phyloP scores from a whole-genome alignment of 805 yeast genomes.

The Yarrowia sp. region DNA sequence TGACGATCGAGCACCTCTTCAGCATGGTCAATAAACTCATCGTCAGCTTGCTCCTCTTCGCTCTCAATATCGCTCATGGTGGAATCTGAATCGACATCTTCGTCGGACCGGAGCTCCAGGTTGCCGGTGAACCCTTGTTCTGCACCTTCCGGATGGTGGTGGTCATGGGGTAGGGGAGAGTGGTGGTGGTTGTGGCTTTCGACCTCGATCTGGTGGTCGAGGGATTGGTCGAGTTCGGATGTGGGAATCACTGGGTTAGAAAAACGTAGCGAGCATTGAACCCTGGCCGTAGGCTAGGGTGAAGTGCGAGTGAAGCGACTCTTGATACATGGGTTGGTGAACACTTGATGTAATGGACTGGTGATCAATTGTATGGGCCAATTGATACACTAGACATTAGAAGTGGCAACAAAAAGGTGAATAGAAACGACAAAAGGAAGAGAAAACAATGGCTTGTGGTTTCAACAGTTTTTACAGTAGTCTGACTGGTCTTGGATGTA shows the following conservation, averaged over 20 bases:
- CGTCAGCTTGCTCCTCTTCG: conserved; percentile 9
- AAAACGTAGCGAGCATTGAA: too few relatives aligned
- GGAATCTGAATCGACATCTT: neutral
- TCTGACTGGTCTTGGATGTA: too few relatives aligned
- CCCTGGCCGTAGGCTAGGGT: too few relatives aligned
- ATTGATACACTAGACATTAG: too few relatives aligned
- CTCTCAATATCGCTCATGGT: conserved; percentile 11
- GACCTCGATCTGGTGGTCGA: neutral
- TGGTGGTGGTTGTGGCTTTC: neutral
- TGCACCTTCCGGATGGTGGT: conserved; percentile 11
- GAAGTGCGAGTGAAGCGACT: too few relatives aligned
- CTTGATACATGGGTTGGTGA: too few relatives aligned
- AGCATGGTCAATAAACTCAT: conserved; percentile 19
- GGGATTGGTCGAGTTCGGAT: neutral
- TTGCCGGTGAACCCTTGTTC: conserved; percentile 16
- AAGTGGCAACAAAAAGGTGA: too few relatives aligned
- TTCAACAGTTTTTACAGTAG: too few relatives aligned
- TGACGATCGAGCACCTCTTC: conserved; percentile 1
- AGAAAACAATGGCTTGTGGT: too few relatives aligned
- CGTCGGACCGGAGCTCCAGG: conserved; percentile 12
- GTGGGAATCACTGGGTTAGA: conserved; percentile 8
- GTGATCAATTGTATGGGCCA: too few relatives aligned
- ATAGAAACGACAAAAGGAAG: too few relatives aligned
- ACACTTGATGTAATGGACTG: too few relatives aligned
- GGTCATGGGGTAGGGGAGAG: neutral